phyloP scores from a whole-genome alignment of 805 yeast genomes.

The Huiozyma sinensis region DNA sequence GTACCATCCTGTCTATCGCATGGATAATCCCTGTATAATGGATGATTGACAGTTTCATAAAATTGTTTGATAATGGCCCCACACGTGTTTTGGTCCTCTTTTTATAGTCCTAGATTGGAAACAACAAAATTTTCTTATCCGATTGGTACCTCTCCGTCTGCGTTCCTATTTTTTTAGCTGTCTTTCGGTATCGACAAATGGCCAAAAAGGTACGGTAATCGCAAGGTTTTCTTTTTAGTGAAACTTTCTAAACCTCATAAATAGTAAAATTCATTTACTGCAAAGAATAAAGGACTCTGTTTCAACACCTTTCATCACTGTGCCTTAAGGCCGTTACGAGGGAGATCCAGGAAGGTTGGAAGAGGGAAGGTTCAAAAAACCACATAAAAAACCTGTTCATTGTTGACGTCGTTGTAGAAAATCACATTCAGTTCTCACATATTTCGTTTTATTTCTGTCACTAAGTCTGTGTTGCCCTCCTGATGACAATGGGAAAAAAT shows the following conservation, averaged over 20 bases:
- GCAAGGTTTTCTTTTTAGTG: constrained; percentile 1
- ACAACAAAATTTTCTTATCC: too few species aligned
- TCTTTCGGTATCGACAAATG: too few species aligned
- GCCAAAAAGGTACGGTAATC: too few species aligned
- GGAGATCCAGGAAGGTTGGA: background rate
- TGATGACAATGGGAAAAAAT: background rate
- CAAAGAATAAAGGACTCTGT: background rate
- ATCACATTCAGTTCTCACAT: background rate
- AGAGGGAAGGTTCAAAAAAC: too few species aligned
- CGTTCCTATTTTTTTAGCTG: too few species aligned
- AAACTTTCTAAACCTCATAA: background rate
- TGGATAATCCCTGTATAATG: constrained; percentile 1
- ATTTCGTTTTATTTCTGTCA: background rate
- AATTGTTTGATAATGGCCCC: background rate
- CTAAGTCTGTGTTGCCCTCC: background rate
- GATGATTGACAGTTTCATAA: background rate
- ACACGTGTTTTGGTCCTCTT: too few species aligned
- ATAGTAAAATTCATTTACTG: constrained; percentile 1
- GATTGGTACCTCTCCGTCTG: too few species aligned
- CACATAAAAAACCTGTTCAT: too few species aligned
- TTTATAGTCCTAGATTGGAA: too few species aligned
- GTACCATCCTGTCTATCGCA: background rate
- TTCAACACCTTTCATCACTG: background rate
- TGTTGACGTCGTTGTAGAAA: background rate
- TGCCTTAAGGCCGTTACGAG: background rate